Evolutionary conservation across 805 yeast species (phyloP), one percentile per base, ranked within the genome.

Genomic region (Candida xyloterini): DNA sequence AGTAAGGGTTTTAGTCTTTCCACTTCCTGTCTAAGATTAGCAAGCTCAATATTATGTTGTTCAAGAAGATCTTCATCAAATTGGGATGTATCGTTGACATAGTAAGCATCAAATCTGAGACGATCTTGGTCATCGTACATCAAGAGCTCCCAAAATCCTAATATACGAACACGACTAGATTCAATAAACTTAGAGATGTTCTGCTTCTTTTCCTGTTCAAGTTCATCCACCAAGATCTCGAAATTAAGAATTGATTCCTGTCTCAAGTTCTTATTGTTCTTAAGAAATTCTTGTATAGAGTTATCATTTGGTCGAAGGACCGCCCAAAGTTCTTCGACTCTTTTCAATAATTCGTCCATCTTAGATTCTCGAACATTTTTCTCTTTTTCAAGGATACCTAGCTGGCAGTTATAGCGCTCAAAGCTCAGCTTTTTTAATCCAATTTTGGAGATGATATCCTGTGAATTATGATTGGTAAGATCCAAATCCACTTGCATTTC

Each of bases 131-230:
- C 71, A 1, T 83, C 70, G 46, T 73, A 82, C 57, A 73, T 79
- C 50, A 90, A 60, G 7, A 68, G 60, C 25, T 71, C 66, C 90
- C 95, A 89, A 9, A 76, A 62, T 3, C 67, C 72, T 28, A 68
- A 70, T 9, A 90, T 81, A 41, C 76, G 76, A 2, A 55, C 52
- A 57, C 91, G 70, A 2, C 84, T 68, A 32, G 78, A 84, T 5
- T 65, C 54, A 10, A 90, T 83, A 44, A 90, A 81, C 15, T 76
- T 76, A 36, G 84, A 81, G 15, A 90, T 76, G 48, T 75, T 74
- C 40, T 76, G 71, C 21, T 78, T 73, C 50, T 91, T 79, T 59
- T 79, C 76, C 20, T 67, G 62, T 33, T 74, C 71, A 20, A 90
- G 67, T 40, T 84, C 70, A 13, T 68, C 67, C 37, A 82, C 56